phyloP scores from a whole-genome alignment of 371 early-diverging fungal species.

The Mortierella sp. region DNA sequence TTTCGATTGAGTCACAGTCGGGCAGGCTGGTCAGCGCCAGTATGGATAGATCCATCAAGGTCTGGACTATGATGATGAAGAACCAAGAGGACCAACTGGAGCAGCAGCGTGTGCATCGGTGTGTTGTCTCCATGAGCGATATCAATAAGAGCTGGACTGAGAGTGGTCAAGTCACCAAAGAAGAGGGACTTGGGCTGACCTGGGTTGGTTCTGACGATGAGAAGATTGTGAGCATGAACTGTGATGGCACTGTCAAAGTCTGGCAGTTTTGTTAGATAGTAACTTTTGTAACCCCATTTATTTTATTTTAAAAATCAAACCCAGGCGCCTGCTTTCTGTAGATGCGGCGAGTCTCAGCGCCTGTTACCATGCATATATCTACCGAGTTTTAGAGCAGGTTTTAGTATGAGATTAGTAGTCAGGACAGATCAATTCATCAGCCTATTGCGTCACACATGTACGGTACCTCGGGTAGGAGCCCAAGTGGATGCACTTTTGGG shows the following conservation, averaged over 20 bases:
- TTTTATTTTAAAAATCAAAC: no score
- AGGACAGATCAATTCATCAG: background rate
- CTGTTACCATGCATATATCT: constrained; percentile 17
- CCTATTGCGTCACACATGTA: background rate
- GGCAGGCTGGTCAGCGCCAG: constrained; percentile 50
- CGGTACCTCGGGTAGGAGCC: constrained; percentile 46
- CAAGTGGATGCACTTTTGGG: constrained; percentile 44
- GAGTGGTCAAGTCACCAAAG: constrained; percentile 31
- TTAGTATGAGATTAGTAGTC: background rate
- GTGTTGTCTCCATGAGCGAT: constrained; percentile 46
- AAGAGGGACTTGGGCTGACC: constrained; percentile 41
- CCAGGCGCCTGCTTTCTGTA: no score
- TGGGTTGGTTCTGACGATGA: constrained; percentile 53
- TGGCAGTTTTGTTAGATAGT: constrained; percentile 42
- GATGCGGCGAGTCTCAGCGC: background rate
- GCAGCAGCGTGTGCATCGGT: constrained; percentile 26
- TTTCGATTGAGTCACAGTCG: constrained; percentile 40
- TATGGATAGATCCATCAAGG: constrained; percentile 55
- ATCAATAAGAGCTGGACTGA: constrained; percentile 48
- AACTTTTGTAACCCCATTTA: no score
- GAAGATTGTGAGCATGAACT: constrained; percentile 52
- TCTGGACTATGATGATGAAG: constrained; percentile 33
- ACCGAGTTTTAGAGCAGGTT: background rate
- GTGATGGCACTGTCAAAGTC: constrained; percentile 44
- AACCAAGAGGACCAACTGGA: constrained; percentile 3